Evolutionary conservation across 352 stramenopile genomes (phyloP), one percentile per base, ranked within the genome.

Genomic region (Phytophthora foliorum): DNA sequence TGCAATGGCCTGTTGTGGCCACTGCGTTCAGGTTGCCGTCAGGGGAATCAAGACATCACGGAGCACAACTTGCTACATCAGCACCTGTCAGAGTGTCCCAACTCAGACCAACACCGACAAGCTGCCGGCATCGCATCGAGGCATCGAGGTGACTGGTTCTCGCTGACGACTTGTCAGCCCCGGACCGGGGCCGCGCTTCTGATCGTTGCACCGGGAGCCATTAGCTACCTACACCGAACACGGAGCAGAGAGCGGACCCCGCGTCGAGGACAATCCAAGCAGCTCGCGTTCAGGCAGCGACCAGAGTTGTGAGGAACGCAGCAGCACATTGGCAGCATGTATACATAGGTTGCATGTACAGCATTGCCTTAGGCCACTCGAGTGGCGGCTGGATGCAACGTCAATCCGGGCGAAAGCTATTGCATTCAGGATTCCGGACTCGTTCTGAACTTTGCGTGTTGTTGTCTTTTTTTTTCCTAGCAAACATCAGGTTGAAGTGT

Each of bases 371-470:
- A 44, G 50, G 7, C 31, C 14, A 21, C 13, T 13, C 32, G 48
- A 41, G 48, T n/a, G n/a, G 4, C 13, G 16, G 17, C 24, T 27
- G 6, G 4, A 54, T 38, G 25, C 19, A n/a, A 16, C 16, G 39
- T 61, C 53, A 61, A 61, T 51, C 27, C 10, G 17, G 6, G 53
- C 24, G 19, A 44, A 61, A 51, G 13, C 25, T 63, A 63, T 63
- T 63, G 42, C 55, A 52, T 24, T 48, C 42, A 34, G 42, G 51
- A 44, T 62, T 8, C 13, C 16, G 13, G 16, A 53, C 19, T 45
- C 19, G 27, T 31, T 34, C 16, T 22, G 38, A 21, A 49, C 21
- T 45, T 8, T n/a, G n/a, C n/a, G n/a, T n/a, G n/a, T n/a, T n/a
- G n/a, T n/a, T n/a, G n/a, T n/a, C n/a, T n/a, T n/a, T n/a, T n/a